Evolutionary conservation across 202 grass and related monocot genomes (phyloP).

Genomic region (Zizania palustris): DNA sequence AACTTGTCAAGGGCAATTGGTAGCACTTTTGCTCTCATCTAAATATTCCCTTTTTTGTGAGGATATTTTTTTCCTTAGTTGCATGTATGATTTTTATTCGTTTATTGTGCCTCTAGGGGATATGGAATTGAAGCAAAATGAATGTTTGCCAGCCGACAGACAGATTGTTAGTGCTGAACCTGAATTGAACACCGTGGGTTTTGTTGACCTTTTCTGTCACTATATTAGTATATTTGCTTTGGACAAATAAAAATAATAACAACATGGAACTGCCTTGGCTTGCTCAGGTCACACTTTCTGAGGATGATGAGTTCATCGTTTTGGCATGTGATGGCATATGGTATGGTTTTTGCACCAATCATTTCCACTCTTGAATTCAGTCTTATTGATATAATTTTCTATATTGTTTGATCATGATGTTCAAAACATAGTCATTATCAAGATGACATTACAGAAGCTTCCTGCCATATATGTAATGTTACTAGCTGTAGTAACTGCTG

Average conservation of each 20-base stretch:
- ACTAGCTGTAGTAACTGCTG: neutral
- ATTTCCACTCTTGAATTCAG: neutral
- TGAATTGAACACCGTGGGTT: conserved; percentile 76
- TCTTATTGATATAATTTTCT: neutral
- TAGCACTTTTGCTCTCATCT: conserved; percentile 27
- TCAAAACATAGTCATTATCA: neutral
- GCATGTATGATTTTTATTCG: neutral
- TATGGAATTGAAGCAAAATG: conserved; percentile 89
- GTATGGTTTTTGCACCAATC: conserved; percentile 44
- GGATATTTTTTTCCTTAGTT: neutral
- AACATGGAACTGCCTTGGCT: conserved; percentile 28
- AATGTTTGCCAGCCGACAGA: conserved; percentile 71
- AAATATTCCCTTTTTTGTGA: neutral
- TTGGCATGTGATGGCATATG: conserved; percentile 91
- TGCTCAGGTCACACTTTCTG: conserved; percentile 73
- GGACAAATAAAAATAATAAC: neutral
- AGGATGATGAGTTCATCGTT: conserved; percentile 90
- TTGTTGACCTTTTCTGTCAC: conserved; percentile 7
- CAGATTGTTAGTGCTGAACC: conserved; percentile 83
- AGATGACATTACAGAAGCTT: neutral
- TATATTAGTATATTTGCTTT: conserved; percentile 32
- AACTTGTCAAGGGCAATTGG: conserved; percentile 90
- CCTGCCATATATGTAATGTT: conserved; percentile 25
- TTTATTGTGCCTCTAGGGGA: conserved; percentile 61
- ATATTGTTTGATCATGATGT: conserved; percentile 13